Evolutionary conservation across 2,329 filamentous ascomycete species (phyloP), one percentile per base, ranked within the genome.

Genomic region (Penicillium sp.): DNA sequence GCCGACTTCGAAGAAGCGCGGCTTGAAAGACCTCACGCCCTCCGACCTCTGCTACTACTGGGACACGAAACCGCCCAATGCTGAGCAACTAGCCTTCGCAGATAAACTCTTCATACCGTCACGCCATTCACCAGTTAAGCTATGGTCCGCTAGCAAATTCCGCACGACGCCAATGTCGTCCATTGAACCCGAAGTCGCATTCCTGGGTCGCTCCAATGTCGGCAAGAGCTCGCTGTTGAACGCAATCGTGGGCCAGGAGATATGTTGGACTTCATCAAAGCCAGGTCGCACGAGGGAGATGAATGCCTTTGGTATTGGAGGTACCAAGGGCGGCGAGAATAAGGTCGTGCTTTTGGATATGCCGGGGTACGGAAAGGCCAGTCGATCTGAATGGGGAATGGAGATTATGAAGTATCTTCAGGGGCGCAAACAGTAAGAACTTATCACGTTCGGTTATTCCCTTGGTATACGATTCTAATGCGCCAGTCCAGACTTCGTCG

Each of bases 161-260:
- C 79, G 78, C 54, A 69, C 71, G 3, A 78, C 84, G 48, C 77
- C 80, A 6, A 68, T 72, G 45, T 73, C 74, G 7, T 75, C 73
- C 1, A 61, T 72, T 1, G 68, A 77, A 24, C 80, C 81, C 1
- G 80, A 85, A 69, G 75, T 85, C 11, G 79, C 78, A 32, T 85
- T 88, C 60, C 72, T 87, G 3, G 84, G 84, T 14, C 77, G 84
- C 38, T 82, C 78, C 31, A 88, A 88, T 59, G 84, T 85, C 5
- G 84, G 84, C 43, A 87, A 88, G 67, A 81, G 77, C 44, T 79
- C 76, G 1, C 61, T 87, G 4, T 70, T 87, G 22, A 88, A 88
- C 61, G 78, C 80, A 2, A 67, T 87, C 7, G 74, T 85, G 63
- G 73, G 60, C 40, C 63, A 65, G 52, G 62, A 70, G 13, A 63